A percentile compares a stretch with the other conserved stretches of the same genome.
phyloP scores from a whole-genome alignment of 208 protist genomes.

The Acanthamoeba triangularis region DNA sequence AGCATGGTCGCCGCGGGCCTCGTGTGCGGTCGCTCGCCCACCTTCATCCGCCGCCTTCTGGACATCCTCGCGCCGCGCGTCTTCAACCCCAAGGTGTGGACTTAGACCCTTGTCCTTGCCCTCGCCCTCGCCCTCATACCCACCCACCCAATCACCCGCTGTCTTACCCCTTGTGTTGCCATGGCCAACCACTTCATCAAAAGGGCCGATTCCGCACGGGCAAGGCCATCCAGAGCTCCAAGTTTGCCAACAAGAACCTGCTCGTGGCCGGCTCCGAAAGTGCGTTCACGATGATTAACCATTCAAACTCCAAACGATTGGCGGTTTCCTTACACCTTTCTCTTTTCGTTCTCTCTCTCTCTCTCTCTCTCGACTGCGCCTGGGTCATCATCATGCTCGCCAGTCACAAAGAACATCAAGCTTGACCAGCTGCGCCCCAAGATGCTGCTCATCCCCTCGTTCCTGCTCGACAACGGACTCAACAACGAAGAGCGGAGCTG shows the following conservation, averaged over 20 bases:
- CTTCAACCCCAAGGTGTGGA: slow-evolving; percentile 26
- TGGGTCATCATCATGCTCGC: background rate
- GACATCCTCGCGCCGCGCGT: slow-evolving; percentile 44
- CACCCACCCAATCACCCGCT: background rate
- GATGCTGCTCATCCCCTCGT: slow-evolving; percentile 59
- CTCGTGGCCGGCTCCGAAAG: slow-evolving; percentile 24
- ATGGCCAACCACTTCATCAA: too few relatives aligned
- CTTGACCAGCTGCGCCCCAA: slow-evolving; percentile 32
- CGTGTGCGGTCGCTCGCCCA: slow-evolving; percentile 54
- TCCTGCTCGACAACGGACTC: slow-evolving; percentile 63
- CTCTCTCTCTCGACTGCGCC: background rate
- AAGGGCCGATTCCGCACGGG: slow-evolving; percentile 51
- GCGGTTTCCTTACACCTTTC: background rate
- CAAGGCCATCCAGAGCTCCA: slow-evolving; percentile 70
- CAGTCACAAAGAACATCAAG: slow-evolving; percentile 50
- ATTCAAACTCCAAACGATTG: background rate
- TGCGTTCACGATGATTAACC: background rate
- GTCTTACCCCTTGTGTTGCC: background rate
- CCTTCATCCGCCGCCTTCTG: slow-evolving; percentile 43
- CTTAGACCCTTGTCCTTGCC: background rate
- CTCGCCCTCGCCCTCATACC: background rate
- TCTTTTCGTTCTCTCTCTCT: background rate
- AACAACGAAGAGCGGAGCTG: slow-evolving; percentile 67
- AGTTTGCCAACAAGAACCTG: slow-evolving; percentile 72
- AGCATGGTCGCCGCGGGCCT: slow-evolving; percentile 63